These are phyloP conservation scores for Calocera cornea DNA, from an alignment of 768 basidiomycete species.

Conservation along the genomic window DNA sequence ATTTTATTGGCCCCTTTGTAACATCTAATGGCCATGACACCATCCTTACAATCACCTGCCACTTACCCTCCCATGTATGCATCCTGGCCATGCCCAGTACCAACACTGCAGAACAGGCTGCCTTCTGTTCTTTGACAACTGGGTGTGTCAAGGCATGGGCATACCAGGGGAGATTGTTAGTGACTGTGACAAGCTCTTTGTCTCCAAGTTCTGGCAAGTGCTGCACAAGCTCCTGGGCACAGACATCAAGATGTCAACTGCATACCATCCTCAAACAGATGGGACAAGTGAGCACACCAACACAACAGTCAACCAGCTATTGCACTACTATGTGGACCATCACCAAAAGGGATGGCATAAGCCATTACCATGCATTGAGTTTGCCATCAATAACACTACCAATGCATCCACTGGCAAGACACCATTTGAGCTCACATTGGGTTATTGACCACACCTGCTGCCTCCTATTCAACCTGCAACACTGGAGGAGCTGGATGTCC, in stretches of 20 bases:
- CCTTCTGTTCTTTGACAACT: constrained; percentile 7
- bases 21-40: constrained; percentile 6
- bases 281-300: constrained; percentile 24
- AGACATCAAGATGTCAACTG: constrained; percentile 22
- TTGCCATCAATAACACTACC: constrained; percentile 8
- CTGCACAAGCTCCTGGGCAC: constrained; percentile 20
- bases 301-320: constrained; percentile 8
- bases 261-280: constrained; percentile 30
- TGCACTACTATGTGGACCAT: constrained; percentile 8
- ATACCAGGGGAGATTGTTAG: constrained; percentile 20
- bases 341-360: constrained; percentile 5
- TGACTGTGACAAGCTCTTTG: constrained; percentile 25
- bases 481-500: too few species aligned
- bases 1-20: constrained; percentile 13
- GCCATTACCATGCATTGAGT: neutral
- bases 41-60: constrained; percentile 9
- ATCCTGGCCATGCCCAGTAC: neutral
- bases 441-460: neutral
- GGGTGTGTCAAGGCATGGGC: constrained; percentile 14
- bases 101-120: constrained; percentile 9
- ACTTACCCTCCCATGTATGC: constrained; percentile 17
- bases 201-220: constrained; percentile 25
- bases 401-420: neutral
- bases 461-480: too few species aligned
- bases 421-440: constrained; percentile 6